Percentiles rank a stretch among this genome's conserved stretches.
These are phyloP conservation scores for Plasmodium cynomolgi DNA, from an alignment of 169 alveolate genomes.

Conservation along the genomic window DNA sequence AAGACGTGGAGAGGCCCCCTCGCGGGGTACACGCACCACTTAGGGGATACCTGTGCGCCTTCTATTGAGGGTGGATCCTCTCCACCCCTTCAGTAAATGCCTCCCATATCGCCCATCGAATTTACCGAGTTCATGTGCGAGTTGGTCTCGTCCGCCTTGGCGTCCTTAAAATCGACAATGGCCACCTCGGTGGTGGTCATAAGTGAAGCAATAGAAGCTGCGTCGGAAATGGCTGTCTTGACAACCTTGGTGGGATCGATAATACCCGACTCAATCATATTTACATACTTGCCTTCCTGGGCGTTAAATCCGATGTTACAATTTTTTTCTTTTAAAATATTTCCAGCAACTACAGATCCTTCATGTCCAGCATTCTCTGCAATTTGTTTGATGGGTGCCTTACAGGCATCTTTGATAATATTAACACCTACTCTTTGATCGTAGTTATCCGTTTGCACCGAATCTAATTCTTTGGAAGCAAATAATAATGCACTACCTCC, in stretches of 20 bases:
- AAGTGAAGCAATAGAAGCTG: slow-evolving; percentile 97
- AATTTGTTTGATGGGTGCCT: slow-evolving; percentile 96
- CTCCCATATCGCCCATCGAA: slow-evolving; percentile 80
- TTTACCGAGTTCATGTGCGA: slow-evolving; percentile 71
- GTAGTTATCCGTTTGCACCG: slow-evolving; percentile 88
- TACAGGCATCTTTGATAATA: slow-evolving; percentile 96
- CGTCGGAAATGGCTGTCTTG: slow-evolving; percentile 97
- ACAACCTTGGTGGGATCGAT: slow-evolving; percentile 99
- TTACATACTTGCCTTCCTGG: slow-evolving; percentile 93
- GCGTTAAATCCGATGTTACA: slow-evolving; percentile 96
- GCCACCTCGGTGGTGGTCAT: slow-evolving; percentile 99
- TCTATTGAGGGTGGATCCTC: background rate
- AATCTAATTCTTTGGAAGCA: slow-evolving; percentile 89
- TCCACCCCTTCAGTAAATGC: slow-evolving; percentile 72
- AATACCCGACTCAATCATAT: slow-evolving; percentile 95
- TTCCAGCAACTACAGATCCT: slow-evolving; percentile 97
- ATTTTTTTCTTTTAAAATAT: slow-evolving; percentile 90
- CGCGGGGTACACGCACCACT: background rate
- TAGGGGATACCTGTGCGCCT: background rate
- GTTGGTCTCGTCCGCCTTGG: slow-evolving; percentile 79
- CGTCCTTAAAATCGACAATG: slow-evolving; percentile 88
- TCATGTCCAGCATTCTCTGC: slow-evolving; percentile 99
- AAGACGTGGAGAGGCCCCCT: too few relatives aligned
- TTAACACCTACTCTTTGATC: slow-evolving; percentile 96
- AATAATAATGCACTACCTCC: slow-evolving; percentile 97